Evolutionary conservation across 2,329 filamentous ascomycete species (phyloP), one percentile per base, ranked within the genome.

Genomic region (Claviceps lovelessii): DNA sequence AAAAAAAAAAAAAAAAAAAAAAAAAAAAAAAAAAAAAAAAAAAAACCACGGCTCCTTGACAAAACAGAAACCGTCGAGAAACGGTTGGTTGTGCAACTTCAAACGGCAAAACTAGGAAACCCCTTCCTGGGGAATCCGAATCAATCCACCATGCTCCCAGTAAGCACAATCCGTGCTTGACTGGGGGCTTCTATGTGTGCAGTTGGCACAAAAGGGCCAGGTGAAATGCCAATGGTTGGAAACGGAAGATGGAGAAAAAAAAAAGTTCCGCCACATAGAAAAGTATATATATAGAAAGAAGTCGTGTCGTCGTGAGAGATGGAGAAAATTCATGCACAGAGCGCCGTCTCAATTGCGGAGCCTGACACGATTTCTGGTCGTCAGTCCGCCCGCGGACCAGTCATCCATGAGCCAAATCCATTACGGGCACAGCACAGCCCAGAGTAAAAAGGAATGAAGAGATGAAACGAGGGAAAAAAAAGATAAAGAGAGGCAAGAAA

Each of bases 261-360:
- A 39, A 23, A 31, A 15, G 2, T 19, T 23, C 31, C n/a, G 11
- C 31, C n/a, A 10, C 23, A 6, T 41, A 49, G 51, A 55, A 58
- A 53, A 45, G 53, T 29, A n/a, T 55, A 51, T 52, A 56, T n/a
- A 56, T 13, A 49, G 29, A 28, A 41, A n/a, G n/a, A 28, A 37
- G 56, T 62, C 67, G 63, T 70, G 63, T 65, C 66, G 59, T 68
- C 67, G 58, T 70, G 56, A 66, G 57, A 58, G 55, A 54, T 56
- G 57, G 61, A 60, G 56, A 59, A 31, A 44, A 49, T 15, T 53
- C 52, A 61, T 58, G 63, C 56, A 60, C 61, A 63, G 63, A 64
- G 60, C 63, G 67, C 65, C 63, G 65, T 64, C 66, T 63, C 62
- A 58, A 62, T 61, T 58, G 60, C 58, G 55, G 52, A 57, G 56